Conservation (phyloP, 495 filamentous ascomycete species). For the Tirmania nivea region DNA sequence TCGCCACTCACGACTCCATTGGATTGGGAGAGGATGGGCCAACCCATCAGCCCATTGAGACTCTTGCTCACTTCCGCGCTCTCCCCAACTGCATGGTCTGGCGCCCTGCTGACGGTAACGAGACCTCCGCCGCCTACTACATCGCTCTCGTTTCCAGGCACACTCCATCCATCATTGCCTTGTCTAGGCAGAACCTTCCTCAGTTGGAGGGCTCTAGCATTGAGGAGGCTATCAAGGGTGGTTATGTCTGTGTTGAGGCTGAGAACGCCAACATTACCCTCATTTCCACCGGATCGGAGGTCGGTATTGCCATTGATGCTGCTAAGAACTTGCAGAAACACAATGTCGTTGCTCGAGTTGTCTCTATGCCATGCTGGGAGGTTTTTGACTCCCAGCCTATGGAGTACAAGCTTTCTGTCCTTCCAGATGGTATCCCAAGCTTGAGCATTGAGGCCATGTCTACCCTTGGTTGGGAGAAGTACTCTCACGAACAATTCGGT, state of each 20-base stretch:
- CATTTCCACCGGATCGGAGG: slow-evolving; percentile 89
- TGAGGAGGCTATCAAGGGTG: slow-evolving; percentile 75
- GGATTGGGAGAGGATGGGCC: slow-evolving; percentile 97
- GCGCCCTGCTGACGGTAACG: slow-evolving; percentile 97
- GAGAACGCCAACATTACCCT: slow-evolving; percentile 72
- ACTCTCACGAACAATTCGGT: slow-evolving; percentile 97
- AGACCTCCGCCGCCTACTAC: slow-evolving; percentile 96
- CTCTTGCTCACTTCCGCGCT: slow-evolving; percentile 96
- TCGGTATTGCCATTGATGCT: slow-evolving; percentile 78
- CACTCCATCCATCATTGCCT: slow-evolving; percentile 77
- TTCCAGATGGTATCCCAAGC: slow-evolving; percentile 86
- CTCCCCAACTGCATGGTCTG: slow-evolving; percentile 99
- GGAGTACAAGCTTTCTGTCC: slow-evolving; percentile 74
- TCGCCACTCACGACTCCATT: slow-evolving; percentile 98
- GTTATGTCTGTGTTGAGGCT: slow-evolving; percentile 70
- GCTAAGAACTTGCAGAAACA: slow-evolving; percentile 78
- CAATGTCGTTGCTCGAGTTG: slow-evolving; percentile 70
- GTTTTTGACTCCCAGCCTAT: slow-evolving; percentile 88
- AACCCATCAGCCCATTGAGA: slow-evolving; percentile 98
- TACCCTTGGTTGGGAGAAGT: slow-evolving; percentile 76
- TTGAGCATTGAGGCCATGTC: slow-evolving; percentile 87
- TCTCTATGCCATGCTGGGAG: slow-evolving; percentile 92
- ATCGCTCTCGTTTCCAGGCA: slow-evolving; percentile 72
- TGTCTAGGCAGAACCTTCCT: slow-evolving; percentile 95
- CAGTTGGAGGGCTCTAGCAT: slow-evolving; percentile 87